Evolutionary conservation across 345 rosid genomes (phyloP).

Genomic region (Sisymbrium irio): DNA sequence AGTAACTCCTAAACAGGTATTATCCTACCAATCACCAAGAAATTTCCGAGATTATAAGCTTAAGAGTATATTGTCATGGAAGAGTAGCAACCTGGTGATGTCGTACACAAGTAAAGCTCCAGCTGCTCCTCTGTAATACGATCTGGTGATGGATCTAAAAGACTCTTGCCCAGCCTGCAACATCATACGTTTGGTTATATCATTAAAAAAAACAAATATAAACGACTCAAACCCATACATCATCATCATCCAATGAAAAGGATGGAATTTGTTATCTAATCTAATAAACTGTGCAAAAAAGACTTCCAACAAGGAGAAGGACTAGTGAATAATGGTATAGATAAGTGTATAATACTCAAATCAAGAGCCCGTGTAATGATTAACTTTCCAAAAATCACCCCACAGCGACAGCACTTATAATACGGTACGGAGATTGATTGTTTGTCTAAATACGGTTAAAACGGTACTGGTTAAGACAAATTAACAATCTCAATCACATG

Average conservation of each 20-base stretch:
- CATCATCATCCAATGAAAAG: neutral
- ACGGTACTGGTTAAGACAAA: no score
- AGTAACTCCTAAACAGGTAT: neutral
- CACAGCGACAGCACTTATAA: no score
- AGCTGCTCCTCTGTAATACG: slow-evolving; percentile 98
- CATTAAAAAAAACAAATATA: neutral
- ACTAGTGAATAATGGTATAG: neutral
- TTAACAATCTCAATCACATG: neutral
- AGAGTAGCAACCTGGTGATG: slow-evolving; percentile 67
- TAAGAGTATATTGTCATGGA: neutral
- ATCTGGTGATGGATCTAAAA: slow-evolving; percentile 93
- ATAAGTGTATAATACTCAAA: neutral
- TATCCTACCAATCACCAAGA: neutral
- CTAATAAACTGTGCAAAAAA: neutral
- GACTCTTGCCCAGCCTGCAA: slow-evolving; percentile 95
- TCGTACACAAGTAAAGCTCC: slow-evolving; percentile 96
- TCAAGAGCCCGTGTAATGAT: neutral
- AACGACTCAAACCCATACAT: neutral
- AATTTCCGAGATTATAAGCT: neutral
- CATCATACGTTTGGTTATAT: neutral
- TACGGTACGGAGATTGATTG: no score
- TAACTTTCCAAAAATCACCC: neutral
- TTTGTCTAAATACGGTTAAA: no score
- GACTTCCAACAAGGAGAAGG: no score
- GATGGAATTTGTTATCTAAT: neutral